Evolutionary conservation across 176 grass and related monocot species (phyloP), one percentile per base, ranked within the genome.

Genomic region (Zea luxurians): DNA sequence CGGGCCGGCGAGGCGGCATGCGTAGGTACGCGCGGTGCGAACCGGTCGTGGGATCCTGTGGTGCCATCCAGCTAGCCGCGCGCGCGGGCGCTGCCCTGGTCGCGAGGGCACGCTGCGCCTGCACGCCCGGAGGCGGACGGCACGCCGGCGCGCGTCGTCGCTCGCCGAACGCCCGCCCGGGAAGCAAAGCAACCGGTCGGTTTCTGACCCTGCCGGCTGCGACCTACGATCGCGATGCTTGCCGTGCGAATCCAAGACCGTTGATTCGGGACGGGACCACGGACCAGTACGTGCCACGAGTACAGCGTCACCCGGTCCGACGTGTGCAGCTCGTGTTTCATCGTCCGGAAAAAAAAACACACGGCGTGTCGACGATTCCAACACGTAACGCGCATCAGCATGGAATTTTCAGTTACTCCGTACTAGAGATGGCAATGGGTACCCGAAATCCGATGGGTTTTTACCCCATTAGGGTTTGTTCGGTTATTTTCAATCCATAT

Each of bases 101-200:
- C 36, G 70, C 0, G 40, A 17, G 48, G 42, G n/a, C 17, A 7
- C 44, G 71, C 9, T n/a, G 53, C 61, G 9, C 71, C 9, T n/a
- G 53, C 61, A 13, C 71, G 13, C 15, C 72, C 16, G 68, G 17
- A 47, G 57, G 79, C 42, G 6, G 10, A 76, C 41, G 72, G 17
- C 73, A 75, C 41, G 37, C 61, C 71, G 71, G 37, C 45, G 50
- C 38, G 66, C 41, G 42, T 65, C 40, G 40, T n/a, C 49, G 42
- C 16, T 9, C 13, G 63, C 40, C 60, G 65, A 36, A n/a, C 52
- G 13, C 27, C 27, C 55, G 10, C 15, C 2, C 41, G 37, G 37
- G 18, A 46, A 45, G 41, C 1, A 9, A n/a, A n/a, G n/a, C n/a
- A 9, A n/a, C 70, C 48, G 37, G 70, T 36, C 81, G 50, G 65